Evolutionary conservation across 2,329 filamentous ascomycete genomes (phyloP).

Genomic region (Colletotrichum godetiae): DNA sequence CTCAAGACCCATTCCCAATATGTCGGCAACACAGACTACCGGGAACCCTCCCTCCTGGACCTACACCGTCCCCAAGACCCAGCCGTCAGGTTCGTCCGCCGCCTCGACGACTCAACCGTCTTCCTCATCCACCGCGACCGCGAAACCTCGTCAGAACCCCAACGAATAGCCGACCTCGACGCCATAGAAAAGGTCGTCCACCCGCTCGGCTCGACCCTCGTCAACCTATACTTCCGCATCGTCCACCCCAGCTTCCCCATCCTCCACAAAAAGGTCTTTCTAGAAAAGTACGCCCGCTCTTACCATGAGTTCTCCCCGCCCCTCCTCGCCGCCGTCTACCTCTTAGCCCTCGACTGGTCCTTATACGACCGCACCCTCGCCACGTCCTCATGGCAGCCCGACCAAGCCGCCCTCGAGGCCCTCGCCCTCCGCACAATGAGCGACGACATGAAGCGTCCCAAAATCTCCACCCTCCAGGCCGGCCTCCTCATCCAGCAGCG

Average conservation of each 20-base stretch:
- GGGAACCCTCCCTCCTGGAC: slow-evolving; percentile 67
- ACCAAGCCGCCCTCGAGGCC: slow-evolving; percentile 48
- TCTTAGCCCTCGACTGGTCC: slow-evolving; percentile 72
- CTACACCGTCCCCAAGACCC: slow-evolving; percentile 64
- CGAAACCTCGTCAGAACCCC: slow-evolving; percentile 50
- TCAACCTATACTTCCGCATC: slow-evolving; percentile 75
- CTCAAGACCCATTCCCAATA: slow-evolving; percentile 70
- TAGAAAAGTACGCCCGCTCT: slow-evolving; percentile 69
- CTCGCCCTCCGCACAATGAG: slow-evolving; percentile 57
- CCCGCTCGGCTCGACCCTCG: slow-evolving; percentile 70
- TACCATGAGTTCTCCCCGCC: slow-evolving; percentile 70
- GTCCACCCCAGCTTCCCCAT: slow-evolving; percentile 70
- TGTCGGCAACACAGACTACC: slow-evolving; percentile 68
- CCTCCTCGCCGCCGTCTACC: slow-evolving; percentile 69
- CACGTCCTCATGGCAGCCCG: slow-evolving; percentile 44
- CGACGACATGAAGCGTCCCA: slow-evolving; percentile 62
- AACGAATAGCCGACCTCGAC: slow-evolving; percentile 53
- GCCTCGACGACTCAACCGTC: slow-evolving; percentile 48
- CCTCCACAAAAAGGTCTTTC: slow-evolving; percentile 69
- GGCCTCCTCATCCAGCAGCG: slow-evolving; percentile 64
- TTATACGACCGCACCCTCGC: slow-evolving; percentile 65
- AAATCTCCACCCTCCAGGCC: slow-evolving; percentile 66
- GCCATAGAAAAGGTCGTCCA: slow-evolving; percentile 72
- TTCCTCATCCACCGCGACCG: slow-evolving; percentile 51
- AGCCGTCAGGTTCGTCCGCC: slow-evolving; percentile 42